phyloP scores from a whole-genome alignment of 352 stramenopile species.

The Thraustochytrium sp. region DNA sequence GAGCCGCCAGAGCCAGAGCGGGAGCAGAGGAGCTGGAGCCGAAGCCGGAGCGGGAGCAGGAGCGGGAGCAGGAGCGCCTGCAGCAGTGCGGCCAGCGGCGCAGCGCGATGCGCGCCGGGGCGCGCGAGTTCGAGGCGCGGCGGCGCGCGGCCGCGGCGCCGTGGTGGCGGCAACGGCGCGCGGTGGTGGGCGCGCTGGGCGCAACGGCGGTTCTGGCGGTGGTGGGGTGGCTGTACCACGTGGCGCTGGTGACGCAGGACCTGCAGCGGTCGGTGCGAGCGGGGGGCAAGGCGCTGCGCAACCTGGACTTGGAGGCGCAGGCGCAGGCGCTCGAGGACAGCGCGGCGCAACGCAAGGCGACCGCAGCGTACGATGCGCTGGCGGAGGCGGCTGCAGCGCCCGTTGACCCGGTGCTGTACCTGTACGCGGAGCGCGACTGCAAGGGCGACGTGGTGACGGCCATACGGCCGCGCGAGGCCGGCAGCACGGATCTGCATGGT shows the following conservation, averaged over 20 bases:
- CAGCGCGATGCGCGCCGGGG: too few species aligned
- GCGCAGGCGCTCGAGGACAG: too few species aligned
- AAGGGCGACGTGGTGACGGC: background rate
- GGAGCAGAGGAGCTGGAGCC: too few species aligned
- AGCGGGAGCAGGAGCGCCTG: too few species aligned
- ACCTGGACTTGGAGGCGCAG: background rate
- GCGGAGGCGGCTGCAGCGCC: background rate
- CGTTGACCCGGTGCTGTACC: background rate
- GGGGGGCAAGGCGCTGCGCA: background rate
- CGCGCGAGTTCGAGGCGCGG: background rate
- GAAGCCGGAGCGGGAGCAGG: too few species aligned
- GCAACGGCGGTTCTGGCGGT: background rate
- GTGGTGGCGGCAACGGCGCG: background rate
- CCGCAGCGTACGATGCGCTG: background rate
- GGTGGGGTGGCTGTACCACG: too few species aligned
- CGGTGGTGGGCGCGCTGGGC: background rate
- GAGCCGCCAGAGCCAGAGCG: too few species aligned
- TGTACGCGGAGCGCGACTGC: background rate
- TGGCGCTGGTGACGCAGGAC: too few species aligned
- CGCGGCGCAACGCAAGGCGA: too few species aligned
- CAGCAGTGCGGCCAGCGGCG: too few species aligned
- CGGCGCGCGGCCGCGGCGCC: background rate
- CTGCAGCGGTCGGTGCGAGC: too few species aligned
- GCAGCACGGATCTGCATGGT: background rate
- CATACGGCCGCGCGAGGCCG: background rate